Base-by-base conservation (phyloP, 305 asterid genomes). In the Vinca major region DNA sequence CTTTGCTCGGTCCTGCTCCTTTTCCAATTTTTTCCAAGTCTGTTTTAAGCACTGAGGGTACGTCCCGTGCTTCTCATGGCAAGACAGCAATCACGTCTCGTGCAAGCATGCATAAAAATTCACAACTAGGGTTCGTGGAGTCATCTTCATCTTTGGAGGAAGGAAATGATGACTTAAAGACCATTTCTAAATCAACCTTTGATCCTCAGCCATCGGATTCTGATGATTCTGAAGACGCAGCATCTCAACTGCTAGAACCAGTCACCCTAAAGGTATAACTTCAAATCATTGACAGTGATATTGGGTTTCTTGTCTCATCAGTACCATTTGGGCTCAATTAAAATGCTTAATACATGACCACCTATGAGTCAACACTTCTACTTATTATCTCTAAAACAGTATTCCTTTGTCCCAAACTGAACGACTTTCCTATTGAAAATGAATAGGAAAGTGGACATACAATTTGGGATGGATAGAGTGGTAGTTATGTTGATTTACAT, bases 1-100 rank as follows among this genome's bases (percentile, higher is more conserved):
- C 75, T 43, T 37, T 60, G 60, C 73, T 69, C 10, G 41, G 61
- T 54, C 73, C 66, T 57, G 47, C 56, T 36, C 61, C 58, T 26
- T 12, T 47, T 60, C 61, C 67, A 0, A 3, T 37, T 62, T 45
- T 61, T 60, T 20, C 39, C 48, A 49, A 36, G 26, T 7, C 9
- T 49, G 10, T 16, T 7, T n/a, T 56, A 4, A 48, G 41, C 21
- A 58, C 57, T 58, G 16, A 4, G n/a, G 10, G 66, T 10, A 48
- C 49, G 37, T 47, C 62, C 20, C 36, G 10, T 19, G n/a, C 51
- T 26, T 45, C 37, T 39, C 51, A 16, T 61, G 21, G 51, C 19
- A 69, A 61, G 61, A 20, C 39, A 1, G 26, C 58, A n/a, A 7
- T 36, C 26, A 40, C 20, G 14, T 11, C 73, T 36, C 66, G 26